Base-by-base conservation (phyloP, 2,329 filamentous ascomycete species). In the Talaromyces sp. region DNA sequence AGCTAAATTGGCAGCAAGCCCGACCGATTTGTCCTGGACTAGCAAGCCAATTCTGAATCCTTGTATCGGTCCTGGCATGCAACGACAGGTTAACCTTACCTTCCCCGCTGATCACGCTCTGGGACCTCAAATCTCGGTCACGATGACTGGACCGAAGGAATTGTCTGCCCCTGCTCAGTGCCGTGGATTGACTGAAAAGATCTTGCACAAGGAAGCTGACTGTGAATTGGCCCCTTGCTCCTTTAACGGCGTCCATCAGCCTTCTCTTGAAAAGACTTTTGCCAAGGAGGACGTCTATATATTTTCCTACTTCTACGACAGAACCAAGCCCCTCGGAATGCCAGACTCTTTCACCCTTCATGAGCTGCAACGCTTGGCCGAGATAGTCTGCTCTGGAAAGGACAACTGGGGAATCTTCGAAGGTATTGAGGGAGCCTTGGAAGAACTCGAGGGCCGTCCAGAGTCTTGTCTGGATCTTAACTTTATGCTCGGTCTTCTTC, bases 251-350 rank as follows among this genome's bases (percentile, higher is more conserved):
- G 86, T 99, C 31, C 90, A 99, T 77, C 94, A 99, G 75, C 94
- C 94, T 9, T 87, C 89, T 21, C 82, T 99, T 50, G 86, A 85
- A 65, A 96, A 96, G 81, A 99, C 94, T 0, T 99, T 99, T 69
- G 80, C 89, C 25, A 83, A 82, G 62, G 93, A 97, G 75, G 92
- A 97, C 67, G 85, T 97, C 39, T 99, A 93, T 77, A 91, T 97
- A 66, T 93, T 99, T 77, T 96, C 90, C 31, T 99, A 96, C 82
- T 99, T 99, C 78, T 97, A 89, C 77, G 94, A 99, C 79, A 92
- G 95, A 68, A 95, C 89, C 22, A 84, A 89, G 73, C 90, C 91
- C 4, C 84, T 99, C 10, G 95, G 95, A 64, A 97, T 99, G 91
- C 94, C 95, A n/a, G 91, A 96, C 65, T 92, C 89, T 5, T 99